Conservation (phyloP, 2,329 filamentous ascomycete species). For the Aspergillus calidoustus region DNA sequence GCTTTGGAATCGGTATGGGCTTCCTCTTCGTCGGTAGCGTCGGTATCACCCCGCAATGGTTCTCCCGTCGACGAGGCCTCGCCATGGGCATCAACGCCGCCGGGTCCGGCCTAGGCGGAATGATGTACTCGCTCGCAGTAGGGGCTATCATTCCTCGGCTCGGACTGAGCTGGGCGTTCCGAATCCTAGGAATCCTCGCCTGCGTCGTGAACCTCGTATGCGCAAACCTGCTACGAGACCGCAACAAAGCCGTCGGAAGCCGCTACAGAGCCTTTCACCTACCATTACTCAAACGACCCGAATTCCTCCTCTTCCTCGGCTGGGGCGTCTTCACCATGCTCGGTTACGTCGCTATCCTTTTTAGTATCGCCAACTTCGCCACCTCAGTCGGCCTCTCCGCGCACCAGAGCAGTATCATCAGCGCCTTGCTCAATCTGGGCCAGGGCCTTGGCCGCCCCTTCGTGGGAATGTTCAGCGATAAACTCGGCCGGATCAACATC, state of each 20-base stretch:
- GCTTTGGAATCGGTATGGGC: constrained; percentile 67
- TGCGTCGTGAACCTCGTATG: constrained; percentile 59
- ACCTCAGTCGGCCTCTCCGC: constrained; percentile 61
- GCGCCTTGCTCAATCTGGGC: constrained; percentile 66
- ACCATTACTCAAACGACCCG: constrained; percentile 55
- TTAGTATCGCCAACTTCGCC: constrained; percentile 67
- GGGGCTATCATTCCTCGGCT: constrained; percentile 62
- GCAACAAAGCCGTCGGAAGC: constrained; percentile 61
- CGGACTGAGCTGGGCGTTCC: constrained; percentile 64
- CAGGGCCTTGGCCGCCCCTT: constrained; percentile 61
- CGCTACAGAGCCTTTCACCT: constrained; percentile 59
- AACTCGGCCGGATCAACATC: constrained; percentile 66
- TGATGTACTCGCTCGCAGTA: constrained; percentile 62
- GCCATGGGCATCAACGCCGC: constrained; percentile 65
- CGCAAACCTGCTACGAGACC: constrained; percentile 59
- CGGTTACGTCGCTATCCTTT: constrained; percentile 68
- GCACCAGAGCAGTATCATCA: constrained; percentile 65
- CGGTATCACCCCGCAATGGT: constrained; percentile 65
- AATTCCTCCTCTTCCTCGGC: constrained; percentile 62
- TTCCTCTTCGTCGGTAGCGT: constrained; percentile 64
- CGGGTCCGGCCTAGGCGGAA: constrained; percentile 63
- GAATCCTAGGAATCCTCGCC: constrained; percentile 62
- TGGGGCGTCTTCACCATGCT: constrained; percentile 68
- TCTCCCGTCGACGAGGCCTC: constrained; percentile 59
- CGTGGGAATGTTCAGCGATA: constrained; percentile 66